phyloP scores from a whole-genome alignment of 2,329 filamentous ascomycete genomes.

The Colletotrichum siamense region DNA sequence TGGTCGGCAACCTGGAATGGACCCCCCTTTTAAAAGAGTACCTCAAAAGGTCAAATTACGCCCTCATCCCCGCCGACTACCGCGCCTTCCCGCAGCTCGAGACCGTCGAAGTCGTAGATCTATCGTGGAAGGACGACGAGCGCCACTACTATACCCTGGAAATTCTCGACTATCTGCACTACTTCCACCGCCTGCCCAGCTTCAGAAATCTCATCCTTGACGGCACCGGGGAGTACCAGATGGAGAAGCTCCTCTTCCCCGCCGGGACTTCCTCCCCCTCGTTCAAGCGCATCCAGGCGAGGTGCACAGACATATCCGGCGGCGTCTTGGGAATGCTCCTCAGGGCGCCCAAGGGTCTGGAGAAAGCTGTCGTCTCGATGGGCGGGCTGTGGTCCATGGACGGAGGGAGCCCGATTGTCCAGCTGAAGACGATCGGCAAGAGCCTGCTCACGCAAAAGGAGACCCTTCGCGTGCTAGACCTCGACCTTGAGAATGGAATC shows the following conservation, averaged over 20 bases:
- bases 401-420: neutral
- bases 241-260: neutral
- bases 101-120: neutral
- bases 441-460: conserved; percentile 3
- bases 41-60: conserved; percentile 10
- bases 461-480: conserved; percentile 3
- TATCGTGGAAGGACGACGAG: neutral
- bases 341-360: conserved; percentile 9
- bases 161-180: neutral
- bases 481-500: neutral
- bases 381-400: neutral
- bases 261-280: neutral
- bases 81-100: neutral
- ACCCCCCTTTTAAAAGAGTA: neutral
- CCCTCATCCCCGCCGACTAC: neutral
- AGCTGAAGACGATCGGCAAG: conserved; percentile 8
- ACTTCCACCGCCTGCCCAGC: conserved; percentile 15
- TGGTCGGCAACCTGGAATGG: neutral
- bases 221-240: conserved; percentile 9
- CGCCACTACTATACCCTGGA: neutral
- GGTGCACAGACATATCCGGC: neutral
- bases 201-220: conserved; percentile 8
- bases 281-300: conserved; percentile 9
- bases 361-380: conserved; percentile 1
- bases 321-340: conserved; percentile 14